Evolutionary conservation across 345 rosid species (phyloP).

Genomic region (Angophora floribunda): DNA sequence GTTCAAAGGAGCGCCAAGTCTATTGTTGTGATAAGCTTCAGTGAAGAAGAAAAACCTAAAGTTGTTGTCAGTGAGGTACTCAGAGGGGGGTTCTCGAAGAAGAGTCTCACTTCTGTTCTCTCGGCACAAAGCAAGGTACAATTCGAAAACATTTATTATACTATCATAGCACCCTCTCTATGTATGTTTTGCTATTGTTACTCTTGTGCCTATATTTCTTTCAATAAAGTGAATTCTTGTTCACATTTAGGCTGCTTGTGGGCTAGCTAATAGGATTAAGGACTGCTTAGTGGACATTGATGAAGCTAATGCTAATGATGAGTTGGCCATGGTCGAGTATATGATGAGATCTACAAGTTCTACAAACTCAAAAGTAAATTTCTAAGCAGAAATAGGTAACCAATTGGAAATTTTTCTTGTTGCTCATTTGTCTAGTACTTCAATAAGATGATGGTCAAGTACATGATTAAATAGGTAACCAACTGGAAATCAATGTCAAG

Average conservation of each 20-base stretch:
- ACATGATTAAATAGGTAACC: too few relatives aligned
- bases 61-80: conserved; percentile 12
- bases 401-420: too few relatives aligned
- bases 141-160: background rate
- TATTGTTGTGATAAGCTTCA: conserved; percentile 44
- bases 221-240: background rate
- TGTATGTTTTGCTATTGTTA: background rate
- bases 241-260: conserved; percentile 42
- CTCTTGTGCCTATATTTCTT: background rate
- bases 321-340: conserved; percentile 72
- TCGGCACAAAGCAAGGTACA: conserved; percentile 73
- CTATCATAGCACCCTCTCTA: background rate
- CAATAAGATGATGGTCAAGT: too few relatives aligned
- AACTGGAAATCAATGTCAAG: too few relatives aligned
- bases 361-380: conserved; percentile 56
- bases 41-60: conserved; percentile 21
- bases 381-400: background rate
- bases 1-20: background rate
- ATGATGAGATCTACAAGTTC: conserved; percentile 77
- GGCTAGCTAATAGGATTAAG: conserved; percentile 25
- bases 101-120: conserved; percentile 50
- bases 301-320: conserved; percentile 47
- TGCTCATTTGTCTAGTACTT: background rate
- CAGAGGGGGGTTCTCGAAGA: conserved; percentile 13
- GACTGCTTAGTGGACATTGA: conserved; percentile 40